A percentile compares a stretch with the other conserved stretches of the same genome.
phyloP scores from a whole-genome alignment of 306 rosid species.

The Canavalia gladiata region DNA sequence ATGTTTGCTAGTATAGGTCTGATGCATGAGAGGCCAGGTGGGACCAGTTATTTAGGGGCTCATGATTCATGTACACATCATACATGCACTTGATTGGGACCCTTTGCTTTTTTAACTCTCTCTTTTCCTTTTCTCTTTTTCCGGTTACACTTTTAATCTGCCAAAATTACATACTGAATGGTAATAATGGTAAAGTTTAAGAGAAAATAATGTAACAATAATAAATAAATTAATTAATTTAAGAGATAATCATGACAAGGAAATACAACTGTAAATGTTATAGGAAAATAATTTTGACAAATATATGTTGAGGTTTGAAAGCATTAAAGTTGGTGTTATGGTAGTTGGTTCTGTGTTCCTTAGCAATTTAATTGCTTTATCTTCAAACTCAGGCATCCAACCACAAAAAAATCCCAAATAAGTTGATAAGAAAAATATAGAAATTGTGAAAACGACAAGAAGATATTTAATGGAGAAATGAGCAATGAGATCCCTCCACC shows the following conservation, averaged over 20 bases:
- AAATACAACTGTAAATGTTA: slow-evolving; percentile 15
- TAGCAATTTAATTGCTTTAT: slow-evolving; percentile 83
- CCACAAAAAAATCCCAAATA: slow-evolving; percentile 71
- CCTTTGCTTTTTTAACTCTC: slow-evolving; percentile 47
- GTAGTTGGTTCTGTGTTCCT: slow-evolving; percentile 81
- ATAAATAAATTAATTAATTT: background rate
- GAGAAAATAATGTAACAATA: slow-evolving; percentile 1
- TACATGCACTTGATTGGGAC: slow-evolving; percentile 62
- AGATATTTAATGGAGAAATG: slow-evolving; percentile 87
- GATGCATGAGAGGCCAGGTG: slow-evolving; percentile 56
- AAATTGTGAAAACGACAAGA: slow-evolving; percentile 83
- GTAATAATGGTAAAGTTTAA: slow-evolving; percentile 26
- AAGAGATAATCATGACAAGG: slow-evolving; percentile 17
- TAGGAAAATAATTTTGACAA: slow-evolving; percentile 23
- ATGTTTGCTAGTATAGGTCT: slow-evolving; percentile 51
- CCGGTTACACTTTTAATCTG: slow-evolving; percentile 34
- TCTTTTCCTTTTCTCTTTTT: slow-evolving; percentile 43
- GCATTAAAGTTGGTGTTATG: slow-evolving; percentile 80
- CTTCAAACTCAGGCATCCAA: slow-evolving; percentile 85
- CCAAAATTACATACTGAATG: slow-evolving; percentile 20
- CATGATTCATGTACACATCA: slow-evolving; percentile 58
- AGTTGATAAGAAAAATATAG: slow-evolving; percentile 51
- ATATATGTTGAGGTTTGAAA: slow-evolving; percentile 47
- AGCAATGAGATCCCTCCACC: slow-evolving; percentile 73
- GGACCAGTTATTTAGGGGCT: slow-evolving; percentile 55